Conservation (phyloP, 2,329 filamentous ascomycete species). For the Raffaelea ambrosiae region DNA sequence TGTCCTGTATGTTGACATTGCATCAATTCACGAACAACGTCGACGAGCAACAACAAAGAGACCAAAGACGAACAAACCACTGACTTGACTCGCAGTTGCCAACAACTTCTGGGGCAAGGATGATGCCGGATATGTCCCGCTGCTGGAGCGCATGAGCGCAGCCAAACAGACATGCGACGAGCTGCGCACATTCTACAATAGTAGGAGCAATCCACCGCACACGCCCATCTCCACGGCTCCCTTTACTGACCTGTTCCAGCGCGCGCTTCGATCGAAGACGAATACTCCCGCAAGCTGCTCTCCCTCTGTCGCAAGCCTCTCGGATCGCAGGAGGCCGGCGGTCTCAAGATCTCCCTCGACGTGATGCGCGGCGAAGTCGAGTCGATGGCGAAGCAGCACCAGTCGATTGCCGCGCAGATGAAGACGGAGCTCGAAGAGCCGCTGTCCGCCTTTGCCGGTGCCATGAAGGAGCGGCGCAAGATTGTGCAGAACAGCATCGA, state of each 20-base stretch:
- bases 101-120: slow-evolving; percentile 99
- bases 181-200: slow-evolving; percentile 79
- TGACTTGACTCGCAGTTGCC: slow-evolving; percentile 53
- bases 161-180: slow-evolving; percentile 95
- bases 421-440: slow-evolving; percentile 94
- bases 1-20: slow-evolving; percentile 13
- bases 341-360: slow-evolving; percentile 76
- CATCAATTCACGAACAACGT: too few relatives aligned
- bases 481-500: slow-evolving; percentile 93
- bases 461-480: slow-evolving; percentile 93
- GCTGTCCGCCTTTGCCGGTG: slow-evolving; percentile 80
- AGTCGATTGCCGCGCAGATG: slow-evolving; percentile 86
- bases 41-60: not conserved
- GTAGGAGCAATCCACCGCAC: slow-evolving; percentile 31
- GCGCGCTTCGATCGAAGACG: slow-evolving; percentile 89
- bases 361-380: slow-evolving; percentile 84
- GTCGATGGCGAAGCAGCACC: slow-evolving; percentile 87
- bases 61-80: not conserved
- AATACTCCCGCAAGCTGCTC: slow-evolving; percentile 84
- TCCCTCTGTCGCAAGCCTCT: slow-evolving; percentile 80
- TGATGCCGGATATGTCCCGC: slow-evolving; percentile 85
- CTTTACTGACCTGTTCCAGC: slow-evolving; percentile 36
- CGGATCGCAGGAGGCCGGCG: slow-evolving; percentile 79
- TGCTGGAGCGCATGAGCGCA: slow-evolving; percentile 89
- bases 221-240: too few relatives aligned